Percentiles rank a stretch among this genome's conserved stretches.
Evolutionary conservation across 768 basidiomycete species (phyloP).

Genomic region (Tylopilus plumbeoviolaceoides): DNA sequence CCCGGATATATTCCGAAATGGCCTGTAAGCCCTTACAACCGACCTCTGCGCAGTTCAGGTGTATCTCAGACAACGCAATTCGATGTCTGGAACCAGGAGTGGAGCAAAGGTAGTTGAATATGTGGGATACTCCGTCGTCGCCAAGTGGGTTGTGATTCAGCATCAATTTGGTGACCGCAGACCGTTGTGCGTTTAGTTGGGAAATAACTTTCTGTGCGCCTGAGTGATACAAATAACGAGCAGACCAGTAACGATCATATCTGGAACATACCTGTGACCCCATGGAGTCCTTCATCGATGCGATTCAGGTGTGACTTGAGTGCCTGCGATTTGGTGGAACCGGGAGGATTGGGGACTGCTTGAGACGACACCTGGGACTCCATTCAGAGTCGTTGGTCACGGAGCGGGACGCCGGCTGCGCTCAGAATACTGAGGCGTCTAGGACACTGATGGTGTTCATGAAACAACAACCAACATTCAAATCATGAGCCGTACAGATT

Average conservation of each 20-base stretch:
- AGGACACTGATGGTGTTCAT: not conserved
- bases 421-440: too few relatives aligned
- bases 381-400: constrained; percentile 9
- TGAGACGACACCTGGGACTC: constrained; percentile 4
- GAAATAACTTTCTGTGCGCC: constrained; percentile 53
- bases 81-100: constrained; percentile 42
- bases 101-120: constrained; percentile 56
- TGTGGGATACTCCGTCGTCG: constrained; percentile 49
- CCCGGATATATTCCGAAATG: constrained; percentile 47
- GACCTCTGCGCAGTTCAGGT: constrained; percentile 51
- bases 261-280: constrained; percentile 16
- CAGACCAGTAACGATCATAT: not conserved
- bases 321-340: constrained; percentile 1
- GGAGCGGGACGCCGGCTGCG: not conserved
- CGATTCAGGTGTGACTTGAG: constrained; percentile 16
- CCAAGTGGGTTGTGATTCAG: constrained; percentile 55
- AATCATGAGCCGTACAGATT: too few relatives aligned
- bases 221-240: constrained; percentile 21
- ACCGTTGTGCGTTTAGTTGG: constrained; percentile 39
- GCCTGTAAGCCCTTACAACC: constrained; percentile 50
- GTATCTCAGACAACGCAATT: constrained; percentile 45
- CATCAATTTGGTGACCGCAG: constrained; percentile 45
- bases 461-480: not conserved
- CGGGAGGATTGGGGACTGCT: not conserved
- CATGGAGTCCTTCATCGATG: constrained; percentile 21